phyloP scores from a whole-genome alignment of 371 early-diverging fungal genomes.

The Mycotypha africana region DNA sequence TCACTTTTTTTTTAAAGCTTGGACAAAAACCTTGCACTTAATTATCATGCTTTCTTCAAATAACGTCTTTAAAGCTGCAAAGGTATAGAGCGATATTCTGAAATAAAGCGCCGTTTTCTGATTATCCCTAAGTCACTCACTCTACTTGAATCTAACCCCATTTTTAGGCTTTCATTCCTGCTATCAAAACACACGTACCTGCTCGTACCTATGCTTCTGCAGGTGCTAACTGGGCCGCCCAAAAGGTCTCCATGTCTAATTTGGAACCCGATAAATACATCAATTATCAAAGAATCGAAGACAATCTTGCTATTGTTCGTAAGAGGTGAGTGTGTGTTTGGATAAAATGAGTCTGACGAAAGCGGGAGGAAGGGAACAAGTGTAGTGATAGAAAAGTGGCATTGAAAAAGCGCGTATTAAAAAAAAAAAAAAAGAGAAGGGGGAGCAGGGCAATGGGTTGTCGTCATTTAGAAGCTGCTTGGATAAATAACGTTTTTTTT shows the following conservation, averaged over 20 bases:
- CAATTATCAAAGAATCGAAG: conserved; percentile 90
- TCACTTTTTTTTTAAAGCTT: conserved; percentile 5
- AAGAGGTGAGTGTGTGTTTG: conserved; percentile 65
- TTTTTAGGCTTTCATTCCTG: conserved; percentile 28
- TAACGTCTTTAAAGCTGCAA: conserved; percentile 25
- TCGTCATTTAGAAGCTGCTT: neutral
- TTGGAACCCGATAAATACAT: conserved; percentile 82
- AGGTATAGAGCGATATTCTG: conserved; percentile 9
- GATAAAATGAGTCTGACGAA: neutral
- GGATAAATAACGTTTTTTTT: neutral
- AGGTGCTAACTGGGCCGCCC: conserved; percentile 38
- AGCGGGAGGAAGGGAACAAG: neutral
- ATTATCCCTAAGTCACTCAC: too few species aligned
- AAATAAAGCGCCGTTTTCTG: neutral
- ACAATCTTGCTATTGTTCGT: conserved; percentile 85
- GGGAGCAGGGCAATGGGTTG: too few species aligned
- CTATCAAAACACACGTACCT: conserved; percentile 21
- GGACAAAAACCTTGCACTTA: conserved; percentile 12
- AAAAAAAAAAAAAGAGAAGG: neutral
- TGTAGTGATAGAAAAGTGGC: too few species aligned
- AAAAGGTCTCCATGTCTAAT: conserved; percentile 80
- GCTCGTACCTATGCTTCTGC: conserved; percentile 47
- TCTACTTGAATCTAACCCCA: too few species aligned
- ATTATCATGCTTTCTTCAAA: conserved; percentile 28
- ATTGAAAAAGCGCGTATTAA: neutral